Conservation (phyloP, 2,329 filamentous ascomycete species). For the Volutella citrinella region DNA sequence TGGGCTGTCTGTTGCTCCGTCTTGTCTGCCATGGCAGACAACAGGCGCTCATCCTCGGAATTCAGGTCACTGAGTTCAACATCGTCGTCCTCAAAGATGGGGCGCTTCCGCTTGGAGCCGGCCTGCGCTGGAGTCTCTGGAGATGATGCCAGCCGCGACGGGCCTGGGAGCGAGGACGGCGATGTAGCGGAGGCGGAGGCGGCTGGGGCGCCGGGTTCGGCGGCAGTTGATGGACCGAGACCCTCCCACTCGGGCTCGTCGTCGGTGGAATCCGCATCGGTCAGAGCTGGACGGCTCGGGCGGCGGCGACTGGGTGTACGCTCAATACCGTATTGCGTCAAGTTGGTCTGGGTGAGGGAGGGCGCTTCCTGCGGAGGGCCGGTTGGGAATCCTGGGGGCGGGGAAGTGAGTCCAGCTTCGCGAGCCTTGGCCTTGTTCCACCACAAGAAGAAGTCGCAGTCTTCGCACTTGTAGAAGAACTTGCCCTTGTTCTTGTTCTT, state of each 20-base stretch:
- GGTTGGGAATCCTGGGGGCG: conserved; percentile 6
- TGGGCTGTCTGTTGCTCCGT: conserved; percentile 27
- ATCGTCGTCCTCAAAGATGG: conserved; percentile 24
- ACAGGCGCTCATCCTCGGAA: conserved; percentile 38
- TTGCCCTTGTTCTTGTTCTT: conserved; percentile 37
- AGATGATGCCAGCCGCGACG: neutral
- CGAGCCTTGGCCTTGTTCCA: conserved; percentile 34
- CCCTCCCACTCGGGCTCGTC: neutral
- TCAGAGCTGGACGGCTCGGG: no score
- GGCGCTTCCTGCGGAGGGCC: no score
- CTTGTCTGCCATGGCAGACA: conserved; percentile 34
- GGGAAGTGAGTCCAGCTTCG: conserved; percentile 21
- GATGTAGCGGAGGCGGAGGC: neutral
- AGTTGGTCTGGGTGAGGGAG: no score
- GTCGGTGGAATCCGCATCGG: no score
- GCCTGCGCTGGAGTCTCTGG: neutral
- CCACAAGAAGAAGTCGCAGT: conserved; percentile 46
- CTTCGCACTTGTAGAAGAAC: conserved; percentile 41
- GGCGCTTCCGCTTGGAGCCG: conserved; percentile 26
- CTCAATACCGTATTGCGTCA: no score
- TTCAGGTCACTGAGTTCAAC: conserved; percentile 32
- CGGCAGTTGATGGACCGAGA: neutral
- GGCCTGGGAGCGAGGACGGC: conserved; percentile 4
- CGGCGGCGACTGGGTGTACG: conserved; percentile 3
- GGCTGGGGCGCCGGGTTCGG: conserved; percentile 1